Percentiles rank a stretch among this genome's conserved stretches.
These are phyloP conservation scores for Avicennia marina DNA, from an alignment of 257 asterid species.

Conservation along the genomic window DNA sequence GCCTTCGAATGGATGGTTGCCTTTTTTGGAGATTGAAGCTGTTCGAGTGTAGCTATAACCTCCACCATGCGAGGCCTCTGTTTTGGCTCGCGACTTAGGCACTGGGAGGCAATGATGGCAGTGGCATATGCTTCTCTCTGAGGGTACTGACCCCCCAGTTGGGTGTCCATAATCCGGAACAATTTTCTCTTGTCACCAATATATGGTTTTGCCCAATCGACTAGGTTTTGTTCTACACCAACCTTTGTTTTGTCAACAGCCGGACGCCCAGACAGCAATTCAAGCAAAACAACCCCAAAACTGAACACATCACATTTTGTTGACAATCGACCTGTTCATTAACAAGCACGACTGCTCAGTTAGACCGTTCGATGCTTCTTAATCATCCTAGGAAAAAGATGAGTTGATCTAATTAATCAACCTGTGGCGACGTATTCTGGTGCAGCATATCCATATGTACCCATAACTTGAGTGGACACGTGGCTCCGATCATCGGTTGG, in stretches of 20 bases:
- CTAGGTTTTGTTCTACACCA: conserved; percentile 54
- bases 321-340: conserved; percentile 51
- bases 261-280: conserved; percentile 56
- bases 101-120: conserved; percentile 45
- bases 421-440: conserved; percentile 82
- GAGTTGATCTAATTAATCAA: background rate
- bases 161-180: conserved; percentile 63
- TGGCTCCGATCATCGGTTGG: conserved; percentile 70
- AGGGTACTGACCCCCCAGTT: conserved; percentile 61
- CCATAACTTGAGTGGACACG: conserved; percentile 76
- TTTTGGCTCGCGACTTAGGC: conserved; percentile 45
- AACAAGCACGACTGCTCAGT: background rate
- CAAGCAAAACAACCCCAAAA: conserved; percentile 69
- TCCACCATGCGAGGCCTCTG: conserved; percentile 56
- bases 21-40: conserved; percentile 37
- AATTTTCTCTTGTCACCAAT: conserved; percentile 49
- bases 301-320: conserved; percentile 64
- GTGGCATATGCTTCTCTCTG: conserved; percentile 52
- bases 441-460: conserved; percentile 68
- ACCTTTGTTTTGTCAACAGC: conserved; percentile 46
- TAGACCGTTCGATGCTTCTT: background rate
- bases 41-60: conserved; percentile 47
- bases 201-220: conserved; percentile 75
- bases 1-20: conserved; percentile 5
- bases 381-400: background rate